A percentile compares a stretch with the other conserved stretches of the same genome.
phyloP scores from a whole-genome alignment of 768 basidiomycete species.

The Phylloporus arenicola region DNA sequence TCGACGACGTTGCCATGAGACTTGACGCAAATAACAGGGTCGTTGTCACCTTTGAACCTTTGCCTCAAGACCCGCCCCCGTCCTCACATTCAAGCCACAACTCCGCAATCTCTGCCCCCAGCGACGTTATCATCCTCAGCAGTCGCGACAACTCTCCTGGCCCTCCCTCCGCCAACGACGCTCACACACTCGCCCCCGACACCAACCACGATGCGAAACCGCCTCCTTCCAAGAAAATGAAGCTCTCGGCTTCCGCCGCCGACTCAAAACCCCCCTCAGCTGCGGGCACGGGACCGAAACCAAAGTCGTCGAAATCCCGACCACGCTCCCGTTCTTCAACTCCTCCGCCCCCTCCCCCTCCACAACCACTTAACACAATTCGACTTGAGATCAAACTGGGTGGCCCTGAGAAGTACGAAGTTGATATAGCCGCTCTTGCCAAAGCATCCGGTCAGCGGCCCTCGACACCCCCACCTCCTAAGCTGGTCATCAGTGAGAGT shows the following conservation, averaged over 20 bases:
- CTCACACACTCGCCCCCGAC: conserved; percentile 13
- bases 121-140: conserved; percentile 26
- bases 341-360: conserved; percentile 44
- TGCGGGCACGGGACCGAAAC: conserved; percentile 39
- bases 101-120: conserved; percentile 13
- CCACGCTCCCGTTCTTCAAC: conserved; percentile 55
- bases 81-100: conserved; percentile 15
- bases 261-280: conserved; percentile 26
- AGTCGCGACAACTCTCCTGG: conserved; percentile 29
- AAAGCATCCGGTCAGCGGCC: conserved; percentile 62
- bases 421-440: conserved; percentile 55
- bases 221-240: conserved; percentile 28
- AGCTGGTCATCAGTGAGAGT: conserved; percentile 51
- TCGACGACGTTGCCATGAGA: conserved; percentile 27
- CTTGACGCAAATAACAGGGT: conserved; percentile 10
- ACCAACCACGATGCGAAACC: conserved; percentile 20
- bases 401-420: conserved; percentile 70
- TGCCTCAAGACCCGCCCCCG: conserved; percentile 3
- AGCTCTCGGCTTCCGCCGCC: conserved; percentile 20
- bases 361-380: conserved; percentile 55
- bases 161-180: conserved; percentile 10
- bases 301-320: conserved; percentile 46
- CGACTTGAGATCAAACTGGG: conserved; percentile 66
- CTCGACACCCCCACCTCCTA: conserved; percentile 47
- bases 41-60: background rate